Percentiles rank a stretch among this genome's conserved stretches.
Evolutionary conservation across 176 grass and related monocot species (phyloP).

Genomic region (Oryza rufipogon): DNA sequence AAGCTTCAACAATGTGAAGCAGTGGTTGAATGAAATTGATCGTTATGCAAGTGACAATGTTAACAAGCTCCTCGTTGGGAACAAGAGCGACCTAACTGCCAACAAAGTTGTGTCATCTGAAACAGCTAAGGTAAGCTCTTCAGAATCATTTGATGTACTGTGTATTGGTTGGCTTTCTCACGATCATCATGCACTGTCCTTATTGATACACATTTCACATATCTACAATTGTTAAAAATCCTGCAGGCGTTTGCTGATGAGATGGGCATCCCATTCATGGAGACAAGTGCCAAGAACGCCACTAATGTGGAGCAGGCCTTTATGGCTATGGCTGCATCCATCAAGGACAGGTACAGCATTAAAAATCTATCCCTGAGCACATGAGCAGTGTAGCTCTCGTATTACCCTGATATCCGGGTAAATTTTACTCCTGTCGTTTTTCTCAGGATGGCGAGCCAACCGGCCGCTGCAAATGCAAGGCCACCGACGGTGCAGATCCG

Average conservation of each 20-base stretch:
- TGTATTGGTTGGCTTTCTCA: too few species aligned
- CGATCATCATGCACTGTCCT: too few species aligned
- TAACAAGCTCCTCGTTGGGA: conserved; percentile 88
- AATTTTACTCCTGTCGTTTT: not conserved
- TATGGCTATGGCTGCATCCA: conserved; percentile 69
- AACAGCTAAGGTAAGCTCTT: conserved; percentile 62
- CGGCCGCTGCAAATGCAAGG: conserved; percentile 51
- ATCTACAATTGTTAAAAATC: too few species aligned
- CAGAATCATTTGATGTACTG: not conserved
- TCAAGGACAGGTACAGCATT: conserved; percentile 60
- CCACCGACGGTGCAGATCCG: conserved; percentile 71
- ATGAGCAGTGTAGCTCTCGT: not conserved
- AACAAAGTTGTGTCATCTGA: conserved; percentile 77
- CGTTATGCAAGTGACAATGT: conserved; percentile 85
- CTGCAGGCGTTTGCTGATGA: conserved; percentile 78
- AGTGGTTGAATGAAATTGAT: conserved; percentile 87
- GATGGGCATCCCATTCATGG: conserved; percentile 76
- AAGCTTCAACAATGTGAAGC: conserved; percentile 90
- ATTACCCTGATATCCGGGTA: not conserved
- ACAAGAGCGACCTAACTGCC: conserved; percentile 77
- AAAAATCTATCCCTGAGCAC: too few species aligned
- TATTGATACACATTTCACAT: too few species aligned
- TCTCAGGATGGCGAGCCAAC: conserved; percentile 75
- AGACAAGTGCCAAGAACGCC: conserved; percentile 76
- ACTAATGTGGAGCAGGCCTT: conserved; percentile 76